A percentile compares a stretch with the other conserved stretches of the same genome.
phyloP scores from a whole-genome alignment of 768 basidiomycete genomes.

The Rhizopogon roseolus region DNA sequence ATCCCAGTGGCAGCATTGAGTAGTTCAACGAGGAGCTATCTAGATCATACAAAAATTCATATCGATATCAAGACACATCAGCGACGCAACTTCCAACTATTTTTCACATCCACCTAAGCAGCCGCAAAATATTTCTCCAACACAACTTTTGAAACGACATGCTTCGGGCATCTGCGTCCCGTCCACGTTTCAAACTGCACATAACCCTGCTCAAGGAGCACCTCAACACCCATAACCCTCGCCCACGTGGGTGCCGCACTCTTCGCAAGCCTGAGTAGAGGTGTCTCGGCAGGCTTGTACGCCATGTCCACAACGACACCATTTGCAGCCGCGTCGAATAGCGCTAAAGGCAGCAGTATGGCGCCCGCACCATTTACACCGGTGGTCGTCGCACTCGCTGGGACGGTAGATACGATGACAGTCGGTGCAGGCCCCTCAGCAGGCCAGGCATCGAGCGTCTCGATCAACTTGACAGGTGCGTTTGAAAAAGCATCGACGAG shows the following conservation, averaged over 20 bases:
- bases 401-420: constrained; percentile 88
- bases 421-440: constrained; percentile 42
- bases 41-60: not conserved
- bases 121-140: constrained; percentile 38
- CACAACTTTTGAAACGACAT: constrained; percentile 42
- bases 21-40: not conserved
- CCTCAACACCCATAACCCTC: constrained; percentile 74
- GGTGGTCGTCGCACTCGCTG: constrained; percentile 55
- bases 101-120: not conserved
- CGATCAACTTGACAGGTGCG: constrained; percentile 55
- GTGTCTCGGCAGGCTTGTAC: constrained; percentile 84
- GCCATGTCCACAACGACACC: constrained; percentile 91
- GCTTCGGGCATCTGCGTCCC: constrained; percentile 53
- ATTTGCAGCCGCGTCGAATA: constrained; percentile 59
- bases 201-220: constrained; percentile 86
- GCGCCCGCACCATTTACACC: constrained; percentile 28
- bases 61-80: not conserved
- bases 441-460: constrained; percentile 52
- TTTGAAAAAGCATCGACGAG: constrained; percentile 66
- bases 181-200: constrained; percentile 85
- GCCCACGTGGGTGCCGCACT: constrained; percentile 51
- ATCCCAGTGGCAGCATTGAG: no score
- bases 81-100: not conserved
- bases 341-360: constrained; percentile 46
- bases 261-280: constrained; percentile 68